Evolutionary conservation across 1,139 yeast genomes (phyloP), one percentile per base, ranked within the genome.

Genomic region (Blastobotrys malaysiensis): DNA sequence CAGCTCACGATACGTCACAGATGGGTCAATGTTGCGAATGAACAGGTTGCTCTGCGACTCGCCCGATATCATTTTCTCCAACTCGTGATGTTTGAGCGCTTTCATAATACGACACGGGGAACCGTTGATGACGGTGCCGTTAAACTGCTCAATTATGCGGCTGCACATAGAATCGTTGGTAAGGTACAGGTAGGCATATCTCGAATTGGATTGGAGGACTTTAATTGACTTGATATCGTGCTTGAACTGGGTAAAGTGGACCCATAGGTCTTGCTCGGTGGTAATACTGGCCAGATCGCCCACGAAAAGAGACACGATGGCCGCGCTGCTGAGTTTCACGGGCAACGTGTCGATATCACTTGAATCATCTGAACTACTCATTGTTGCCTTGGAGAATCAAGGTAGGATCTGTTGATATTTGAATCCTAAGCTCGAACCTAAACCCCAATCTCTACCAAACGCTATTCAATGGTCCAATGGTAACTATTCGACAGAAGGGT

Each of bases 1-100:
- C 69, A 88, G 79, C 65, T 90, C 89, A 77, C 86, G 86, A 84
- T 87, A 86, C 74, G 86, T 95, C 67, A 88, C 86, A 66, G 84
- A 91, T 53, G 89, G 88, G 74, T 86, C 91, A 77, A 88, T 82
- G 50, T 22, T 79, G 65, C 59, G 46, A n/a, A 63, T 54, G 36
- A 54, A 62, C 14, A 63, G 50, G 44, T 62, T 62, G 45, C 60
- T 93, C 9, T 43, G 43, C 20, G 26, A 24, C 36, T 26, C 27
- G 19, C 56, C 55, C 1, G 45, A 22, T 2, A 49, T 55, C 19
- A 52, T 46, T 27, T 51, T 43, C 21, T 52, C 47, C 21, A 43
- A 44, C 26, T 46, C 51, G 27, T 31, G 43, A 5, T 74, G 73
- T 60, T 80, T 73, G 54, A 78, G 58, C 0, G 81, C 77, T 1